Evolutionary conservation across 805 yeast species (phyloP), one percentile per base, ranked within the genome.

Genomic region (Ogataea siamensis): DNA sequence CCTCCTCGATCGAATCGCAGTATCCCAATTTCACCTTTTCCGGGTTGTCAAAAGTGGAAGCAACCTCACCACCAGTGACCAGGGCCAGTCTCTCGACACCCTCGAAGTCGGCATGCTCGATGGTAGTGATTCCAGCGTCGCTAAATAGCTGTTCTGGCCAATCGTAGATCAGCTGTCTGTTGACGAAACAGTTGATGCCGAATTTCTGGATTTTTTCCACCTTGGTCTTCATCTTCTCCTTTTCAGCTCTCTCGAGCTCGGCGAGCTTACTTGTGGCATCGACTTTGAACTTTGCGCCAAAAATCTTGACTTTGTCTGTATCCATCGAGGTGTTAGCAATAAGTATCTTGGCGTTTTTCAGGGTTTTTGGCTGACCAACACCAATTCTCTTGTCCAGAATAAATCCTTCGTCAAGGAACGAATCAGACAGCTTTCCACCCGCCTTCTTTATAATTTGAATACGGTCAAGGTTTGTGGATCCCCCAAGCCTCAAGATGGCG

Each of bases 21-120:
- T 79, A 74, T 31, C 99, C 99, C 35, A 89, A 67, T 60, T 78
- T 83, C 40, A 86, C 95, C 40, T 75, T 74, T 38, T 85, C 94
- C 17, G 98, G 96, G 50, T 81, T 73, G 59, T 93, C 99, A 60
- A 93, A 93, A 2, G 98, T 91, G 6, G 98, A 88, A 2, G 82
- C 96, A 37, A 93, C 97, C 70, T 93, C 98, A 58, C 96, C 99
- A 36, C 99, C 99, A 9, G 98, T 89, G 21, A 88, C 99, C 27
- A 91, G 71, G 2, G 99, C 96, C 50, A 93, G 75, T 60, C 98
- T 80, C 70, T 93, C 99, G 39, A 93, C 87, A 56, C 98, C 99
- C 57, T 87, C 98, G 54, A 93, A 93, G 64, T 93, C 99, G 11
- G 99, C 98, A 60, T 93, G 99, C 64, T 93, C 99, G 47, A 93